These are phyloP conservation scores for Ciborinia camelliae DNA, from an alignment of 2,329 filamentous ascomycete species.

Conservation along the genomic window DNA sequence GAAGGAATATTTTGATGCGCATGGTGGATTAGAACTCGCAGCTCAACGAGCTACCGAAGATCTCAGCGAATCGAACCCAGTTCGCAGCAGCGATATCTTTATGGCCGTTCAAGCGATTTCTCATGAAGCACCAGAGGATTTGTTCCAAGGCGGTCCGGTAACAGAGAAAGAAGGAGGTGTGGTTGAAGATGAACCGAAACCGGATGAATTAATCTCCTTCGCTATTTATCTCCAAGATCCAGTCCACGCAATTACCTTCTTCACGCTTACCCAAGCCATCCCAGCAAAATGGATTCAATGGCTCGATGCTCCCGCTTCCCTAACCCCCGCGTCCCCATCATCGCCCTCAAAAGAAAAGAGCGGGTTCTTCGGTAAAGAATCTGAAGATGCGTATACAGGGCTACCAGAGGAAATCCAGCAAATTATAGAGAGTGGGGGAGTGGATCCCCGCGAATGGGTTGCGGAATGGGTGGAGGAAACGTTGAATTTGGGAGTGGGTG, in stretches of 20 bases:
- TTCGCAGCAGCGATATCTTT: constrained; percentile 91
- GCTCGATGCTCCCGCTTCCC: constrained; percentile 72
- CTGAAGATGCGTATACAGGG: constrained; percentile 41
- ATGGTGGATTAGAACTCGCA: constrained; percentile 77
- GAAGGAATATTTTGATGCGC: constrained; percentile 73
- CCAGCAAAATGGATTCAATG: constrained; percentile 85
- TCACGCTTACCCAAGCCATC: constrained; percentile 75
- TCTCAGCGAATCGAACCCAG: constrained; percentile 80
- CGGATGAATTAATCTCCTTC: constrained; percentile 65
- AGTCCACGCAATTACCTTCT: constrained; percentile 85
- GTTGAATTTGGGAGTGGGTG: constrained; percentile 71
- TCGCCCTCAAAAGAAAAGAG: constrained; percentile 33
- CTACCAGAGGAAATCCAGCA: constrained; percentile 82
- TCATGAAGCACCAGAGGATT: constrained; percentile 57
- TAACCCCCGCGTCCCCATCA: constrained; percentile 47
- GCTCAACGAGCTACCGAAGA: constrained; percentile 76
- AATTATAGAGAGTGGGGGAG: constrained; percentile 70
- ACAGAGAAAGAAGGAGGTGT: constrained; percentile 54
- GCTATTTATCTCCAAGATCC: constrained; percentile 82
- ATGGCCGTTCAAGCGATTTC: constrained; percentile 86
- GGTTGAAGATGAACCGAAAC: constrained; percentile 48
- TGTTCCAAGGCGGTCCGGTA: constrained; percentile 63
- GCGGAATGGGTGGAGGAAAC: constrained; percentile 95
- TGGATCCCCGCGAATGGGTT: constrained; percentile 95
- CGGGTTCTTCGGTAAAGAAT: constrained; percentile 42